A percentile compares a stretch with the other conserved stretches of the same genome.
phyloP scores from a whole-genome alignment of 805 yeast species.

The Yamadazyma sp. region DNA sequence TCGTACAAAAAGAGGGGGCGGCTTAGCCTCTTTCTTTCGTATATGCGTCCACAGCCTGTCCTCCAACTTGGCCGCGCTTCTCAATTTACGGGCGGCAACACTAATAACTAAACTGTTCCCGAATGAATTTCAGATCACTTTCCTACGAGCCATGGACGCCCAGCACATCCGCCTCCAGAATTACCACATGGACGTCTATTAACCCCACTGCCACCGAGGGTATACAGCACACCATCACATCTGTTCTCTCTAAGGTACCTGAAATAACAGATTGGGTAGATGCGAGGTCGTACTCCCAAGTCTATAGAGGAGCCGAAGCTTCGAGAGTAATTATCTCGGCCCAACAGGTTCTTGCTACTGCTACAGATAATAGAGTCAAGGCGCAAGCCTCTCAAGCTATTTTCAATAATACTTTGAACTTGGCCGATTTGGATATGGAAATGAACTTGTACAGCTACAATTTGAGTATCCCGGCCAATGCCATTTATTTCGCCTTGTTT shows the following conservation, averaged over 20 bases:
- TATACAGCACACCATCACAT: constrained; percentile 8
- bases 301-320: constrained; percentile 36
- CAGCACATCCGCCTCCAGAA: constrained; percentile 4
- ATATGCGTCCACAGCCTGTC: too few relatives aligned
- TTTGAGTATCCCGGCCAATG: constrained; percentile 31
- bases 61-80: too few relatives aligned
- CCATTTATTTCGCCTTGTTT: constrained; percentile 31
- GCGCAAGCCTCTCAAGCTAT: constrained; percentile 34
- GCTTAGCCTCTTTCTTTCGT: too few relatives aligned
- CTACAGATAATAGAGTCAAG: constrained; percentile 27
- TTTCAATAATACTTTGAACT: constrained; percentile 32
- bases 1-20: too few relatives aligned
- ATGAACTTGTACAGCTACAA: constrained; percentile 26
- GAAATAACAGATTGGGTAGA: constrained; percentile 10
- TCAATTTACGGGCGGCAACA: too few relatives aligned
- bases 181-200: constrained; percentile 15
- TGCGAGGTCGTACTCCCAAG: constrained; percentile 23
- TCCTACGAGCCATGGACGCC: constrained; percentile 14
- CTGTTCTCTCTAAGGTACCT: constrained; percentile 5
- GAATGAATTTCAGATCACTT: constrained; percentile 2
- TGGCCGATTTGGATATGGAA: constrained; percentile 28
- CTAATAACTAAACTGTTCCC: too few relatives aligned
- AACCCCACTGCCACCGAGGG: constrained; percentile 13
- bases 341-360: constrained; percentile 38
- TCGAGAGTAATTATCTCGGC: constrained; percentile 37